A percentile compares a stretch with the other conserved stretches of the same genome.
Evolutionary conservation across 2,329 filamentous ascomycete genomes (phyloP).

Genomic region (Colletotrichum godetiae): DNA sequence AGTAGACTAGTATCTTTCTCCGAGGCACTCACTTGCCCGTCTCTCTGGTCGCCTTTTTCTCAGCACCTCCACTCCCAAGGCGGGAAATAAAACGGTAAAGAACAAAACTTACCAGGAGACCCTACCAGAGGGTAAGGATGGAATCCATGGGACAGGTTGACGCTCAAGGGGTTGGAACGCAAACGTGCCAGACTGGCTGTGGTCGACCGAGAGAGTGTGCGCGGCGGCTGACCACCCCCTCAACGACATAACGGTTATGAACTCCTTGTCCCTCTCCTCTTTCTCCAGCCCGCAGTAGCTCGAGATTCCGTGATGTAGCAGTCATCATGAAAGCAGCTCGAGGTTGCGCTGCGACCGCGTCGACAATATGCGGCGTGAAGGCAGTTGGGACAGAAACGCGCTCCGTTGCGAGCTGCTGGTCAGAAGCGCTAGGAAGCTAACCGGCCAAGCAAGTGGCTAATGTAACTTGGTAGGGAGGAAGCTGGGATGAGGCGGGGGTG

Average conservation of each 20-base stretch:
- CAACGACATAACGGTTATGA: slow-evolving; percentile 3
- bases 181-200: not conserved
- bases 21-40: not conserved
- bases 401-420: not conserved
- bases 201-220: slow-evolving; percentile 6
- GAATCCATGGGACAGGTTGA: slow-evolving; percentile 3
- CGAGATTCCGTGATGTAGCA: not conserved
- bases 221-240: slow-evolving; percentile 24
- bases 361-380: not conserved
- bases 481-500: slow-evolving; percentile 26
- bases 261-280: not conserved
- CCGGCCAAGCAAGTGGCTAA: slow-evolving; percentile 28
- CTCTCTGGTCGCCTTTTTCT: not conserved
- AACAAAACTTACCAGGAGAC: slow-evolving; percentile 9
- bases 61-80: slow-evolving; percentile 15
- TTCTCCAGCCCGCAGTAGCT: not conserved
- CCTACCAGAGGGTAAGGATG: slow-evolving; percentile 6
- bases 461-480: slow-evolving; percentile 20
- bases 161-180: slow-evolving; percentile 26
- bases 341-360: not conserved
- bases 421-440: not conserved
- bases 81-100: slow-evolving; percentile 24
- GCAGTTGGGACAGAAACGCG: not conserved
- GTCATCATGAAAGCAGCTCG: not conserved
- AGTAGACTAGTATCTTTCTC: slow-evolving; percentile 8